Evolutionary conservation across 352 stramenopile species (phyloP), one percentile per base, ranked within the genome.

Genomic region (Phytophthora quininea): DNA sequence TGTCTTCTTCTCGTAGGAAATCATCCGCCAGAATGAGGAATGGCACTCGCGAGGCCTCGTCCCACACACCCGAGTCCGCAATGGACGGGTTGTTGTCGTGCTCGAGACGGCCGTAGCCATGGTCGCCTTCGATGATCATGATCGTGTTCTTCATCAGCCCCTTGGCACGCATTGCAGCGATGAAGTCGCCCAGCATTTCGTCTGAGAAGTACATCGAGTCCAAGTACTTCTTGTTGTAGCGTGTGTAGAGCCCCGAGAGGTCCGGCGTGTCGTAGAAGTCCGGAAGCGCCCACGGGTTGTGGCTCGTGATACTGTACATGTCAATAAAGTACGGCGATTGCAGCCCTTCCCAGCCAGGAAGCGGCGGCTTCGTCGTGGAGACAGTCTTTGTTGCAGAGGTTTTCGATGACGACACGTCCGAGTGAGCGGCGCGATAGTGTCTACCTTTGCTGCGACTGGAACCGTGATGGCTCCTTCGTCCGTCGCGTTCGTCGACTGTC

Each of bases 271-370:
- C 37, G 65, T 87, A 92, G n/a, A 76, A 80, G 24, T 71, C 48
- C 6, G 84, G 81, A 10, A 89, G 43, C 11, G 69, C 68, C 80
- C 80, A 90, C 43, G 84, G 84, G 55, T 86, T 88, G 64, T 91
- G 82, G 64, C 80, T 90, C 58, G 84, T 82, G 67, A 90, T 92
- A 56, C 72, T 88, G 71, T 92, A 91, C 78, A 90, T 89, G 57
- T 92, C 75, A 45, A 92, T 90, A 67, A 92, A 92, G 56, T 80
- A 91, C 60, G 84, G 84, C 57, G 76, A 76, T 45, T 81, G 76
- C 31, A 90, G 73, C 4, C 81, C 81, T 76, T 88, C 80, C 80
- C 80, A 89, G 6, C 76, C 80, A 4, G 62, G 61, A 33, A 81
- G 43, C 4, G 71, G 58, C 27, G 65, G 48, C 49, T 71, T 70